Percentiles rank a stretch among this genome's conserved stretches.
phyloP scores from a whole-genome alignment of 2,329 filamentous ascomycete genomes.

The Botrytis galanthina region DNA sequence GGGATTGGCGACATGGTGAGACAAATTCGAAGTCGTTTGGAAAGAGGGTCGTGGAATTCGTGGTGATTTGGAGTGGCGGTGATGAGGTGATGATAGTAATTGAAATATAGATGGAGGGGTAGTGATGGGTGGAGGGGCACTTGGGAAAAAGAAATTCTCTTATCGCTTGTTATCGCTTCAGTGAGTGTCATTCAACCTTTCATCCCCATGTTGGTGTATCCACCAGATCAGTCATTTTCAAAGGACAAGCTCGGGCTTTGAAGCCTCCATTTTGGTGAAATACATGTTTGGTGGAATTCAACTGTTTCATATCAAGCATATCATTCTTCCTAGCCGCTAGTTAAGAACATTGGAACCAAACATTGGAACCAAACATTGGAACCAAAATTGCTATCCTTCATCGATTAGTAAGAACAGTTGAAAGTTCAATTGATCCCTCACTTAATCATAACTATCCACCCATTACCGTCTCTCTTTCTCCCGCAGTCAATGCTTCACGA shows the following conservation, averaged over 20 bases:
- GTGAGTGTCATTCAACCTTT: neutral
- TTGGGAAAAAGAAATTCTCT: conserved; percentile 11
- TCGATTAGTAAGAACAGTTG: neutral
- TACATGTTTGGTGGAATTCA: neutral
- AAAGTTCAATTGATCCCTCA: neutral
- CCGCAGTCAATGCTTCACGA: neutral
- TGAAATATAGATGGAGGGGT: neutral
- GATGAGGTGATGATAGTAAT: neutral
- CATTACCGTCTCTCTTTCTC: neutral
- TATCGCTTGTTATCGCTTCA: conserved; percentile 8
- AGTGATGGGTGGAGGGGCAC: conserved; percentile 6
- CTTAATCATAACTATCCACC: neutral
- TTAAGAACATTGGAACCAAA: accelerated
- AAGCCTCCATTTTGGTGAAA: too few species aligned
- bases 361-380: accelerated
- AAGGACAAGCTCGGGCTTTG: neutral
- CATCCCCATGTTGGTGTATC: neutral
- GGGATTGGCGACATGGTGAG: conserved; percentile 58
- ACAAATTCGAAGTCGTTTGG: neutral
- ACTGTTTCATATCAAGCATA: neutral
- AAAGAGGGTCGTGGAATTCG: neutral
- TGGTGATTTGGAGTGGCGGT: neutral
- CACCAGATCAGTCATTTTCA: neutral
- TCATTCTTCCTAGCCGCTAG: too few species aligned
- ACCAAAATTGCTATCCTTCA: neutral